Percentiles rank a stretch among this genome's conserved stretches.
These are phyloP conservation scores for Oenanthe sinensis DNA, from an alignment of 129 eudicot genomes.

Conservation along the genomic window DNA sequence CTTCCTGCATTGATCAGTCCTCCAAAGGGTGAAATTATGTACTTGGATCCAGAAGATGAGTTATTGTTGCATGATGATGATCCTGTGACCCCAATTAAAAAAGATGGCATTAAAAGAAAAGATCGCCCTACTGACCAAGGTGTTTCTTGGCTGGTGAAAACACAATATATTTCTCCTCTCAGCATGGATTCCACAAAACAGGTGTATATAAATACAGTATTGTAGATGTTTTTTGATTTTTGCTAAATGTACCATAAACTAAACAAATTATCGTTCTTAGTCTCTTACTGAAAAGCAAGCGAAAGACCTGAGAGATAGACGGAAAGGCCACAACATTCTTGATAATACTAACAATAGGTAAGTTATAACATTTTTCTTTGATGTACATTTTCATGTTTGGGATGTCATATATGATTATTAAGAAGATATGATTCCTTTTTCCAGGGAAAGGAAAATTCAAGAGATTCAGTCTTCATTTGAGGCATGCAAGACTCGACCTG, in stretches of 20 bases:
- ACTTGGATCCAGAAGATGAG: constrained; percentile 81
- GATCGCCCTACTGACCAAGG: constrained; percentile 95
- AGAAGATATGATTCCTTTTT: background rate
- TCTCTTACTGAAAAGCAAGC: constrained; percentile 86
- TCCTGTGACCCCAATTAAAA: constrained; percentile 64
- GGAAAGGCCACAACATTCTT: constrained; percentile 45
- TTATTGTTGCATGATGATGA: constrained; percentile 69
- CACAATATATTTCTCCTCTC: constrained; percentile 88
- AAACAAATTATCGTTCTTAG: constrained; percentile 18
- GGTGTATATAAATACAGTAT: constrained; percentile 33
- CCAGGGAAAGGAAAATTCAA: constrained; percentile 74
- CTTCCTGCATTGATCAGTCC: constrained; percentile 35
- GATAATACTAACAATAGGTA: constrained; percentile 63
- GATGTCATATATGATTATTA: background rate
- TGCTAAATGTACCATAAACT: background rate
- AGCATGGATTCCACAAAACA: constrained; percentile 75
- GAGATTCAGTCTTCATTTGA: constrained; percentile 78
- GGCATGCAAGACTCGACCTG: constrained; percentile 77
- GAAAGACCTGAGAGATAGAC: constrained; percentile 66
- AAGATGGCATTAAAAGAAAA: constrained; percentile 68
- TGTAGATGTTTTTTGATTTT: background rate
- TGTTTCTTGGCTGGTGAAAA: constrained; percentile 91
- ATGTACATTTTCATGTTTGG: background rate
- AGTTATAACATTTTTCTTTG: constrained; percentile 1
- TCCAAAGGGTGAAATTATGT: constrained; percentile 42